These are phyloP conservation scores for Amphibolis antarctica DNA, from an alignment of 106 monocot species.

Conservation along the genomic window DNA sequence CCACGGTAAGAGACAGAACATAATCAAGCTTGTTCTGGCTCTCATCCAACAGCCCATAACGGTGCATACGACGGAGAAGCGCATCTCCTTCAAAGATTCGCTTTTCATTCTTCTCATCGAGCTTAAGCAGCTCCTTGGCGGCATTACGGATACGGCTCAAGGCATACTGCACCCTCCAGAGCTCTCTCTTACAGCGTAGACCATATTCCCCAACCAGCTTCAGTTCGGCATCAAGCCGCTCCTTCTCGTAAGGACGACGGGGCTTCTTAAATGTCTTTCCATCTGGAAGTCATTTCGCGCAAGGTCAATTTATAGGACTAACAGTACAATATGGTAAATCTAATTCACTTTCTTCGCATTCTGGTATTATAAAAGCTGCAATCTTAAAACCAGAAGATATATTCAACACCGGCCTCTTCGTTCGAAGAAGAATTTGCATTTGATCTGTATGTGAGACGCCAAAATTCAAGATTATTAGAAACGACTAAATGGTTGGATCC, in stretches of 20 bases:
- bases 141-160: constrained; percentile 88
- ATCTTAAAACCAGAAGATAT: too few relatives aligned
- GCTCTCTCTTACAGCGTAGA: constrained; percentile 76
- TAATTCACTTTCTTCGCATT: too few relatives aligned
- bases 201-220: constrained; percentile 96
- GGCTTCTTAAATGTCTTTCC: constrained; percentile 99
- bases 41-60: constrained; percentile 80
- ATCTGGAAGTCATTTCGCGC: constrained; percentile 38
- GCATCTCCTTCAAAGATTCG: constrained; percentile 91
- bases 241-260: constrained; percentile 87
- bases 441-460: too few relatives aligned
- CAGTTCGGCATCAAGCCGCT: constrained; percentile 76
- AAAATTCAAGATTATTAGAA: too few relatives aligned
- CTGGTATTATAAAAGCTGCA: too few relatives aligned
- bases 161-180: constrained; percentile 84
- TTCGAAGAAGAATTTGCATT: too few relatives aligned
- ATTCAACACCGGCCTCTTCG: too few relatives aligned
- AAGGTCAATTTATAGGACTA: too few relatives aligned
- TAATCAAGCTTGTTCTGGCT: constrained; percentile 87
- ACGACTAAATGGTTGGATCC: too few relatives aligned
- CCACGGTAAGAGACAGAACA: constrained; percentile 73
- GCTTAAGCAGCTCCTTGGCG: constrained; percentile 74
- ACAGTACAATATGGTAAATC: too few relatives aligned
- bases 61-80: constrained; percentile 63
- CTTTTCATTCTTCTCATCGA: constrained; percentile 72